These are phyloP conservation scores for Trebouxia sp. DNA, from an alignment of 139 green algal genomes.

Conservation along the genomic window DNA sequence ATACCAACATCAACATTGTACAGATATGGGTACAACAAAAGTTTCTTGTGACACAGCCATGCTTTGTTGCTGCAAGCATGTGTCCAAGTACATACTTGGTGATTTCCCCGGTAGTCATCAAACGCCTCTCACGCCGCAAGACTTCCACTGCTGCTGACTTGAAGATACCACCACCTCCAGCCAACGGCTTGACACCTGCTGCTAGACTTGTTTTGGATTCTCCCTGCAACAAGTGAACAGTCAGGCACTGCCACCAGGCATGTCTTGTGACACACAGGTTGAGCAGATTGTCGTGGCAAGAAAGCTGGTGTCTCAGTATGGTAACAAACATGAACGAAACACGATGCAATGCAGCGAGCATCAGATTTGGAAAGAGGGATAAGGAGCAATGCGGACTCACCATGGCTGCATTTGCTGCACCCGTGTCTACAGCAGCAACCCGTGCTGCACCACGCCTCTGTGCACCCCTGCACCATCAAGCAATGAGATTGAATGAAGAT, in stretches of 20 bases:
- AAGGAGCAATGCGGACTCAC: too few relatives aligned
- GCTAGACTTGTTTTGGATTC: conserved; percentile 34
- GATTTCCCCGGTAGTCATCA: conserved; percentile 78
- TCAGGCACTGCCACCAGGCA: too few relatives aligned
- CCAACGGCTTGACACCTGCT: background rate
- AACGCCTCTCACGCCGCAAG: conserved; percentile 59
- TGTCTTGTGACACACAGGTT: too few relatives aligned
- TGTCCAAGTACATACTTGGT: conserved; percentile 30
- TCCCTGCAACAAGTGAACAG: background rate
- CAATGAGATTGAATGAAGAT: too few relatives aligned
- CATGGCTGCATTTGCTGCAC: conserved; percentile 5
- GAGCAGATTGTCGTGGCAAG: too few relatives aligned
- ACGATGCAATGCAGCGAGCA: too few relatives aligned
- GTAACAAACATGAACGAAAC: too few relatives aligned
- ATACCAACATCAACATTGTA: too few relatives aligned
- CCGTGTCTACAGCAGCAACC: background rate
- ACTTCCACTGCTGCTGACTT: conserved; percentile 81
- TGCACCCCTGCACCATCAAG: background rate
- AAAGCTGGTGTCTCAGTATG: too few relatives aligned
- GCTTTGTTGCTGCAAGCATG: too few relatives aligned
- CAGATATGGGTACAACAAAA: too few relatives aligned
- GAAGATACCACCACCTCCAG: conserved; percentile 74
- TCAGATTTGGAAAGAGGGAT: too few relatives aligned
- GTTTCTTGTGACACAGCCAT: background rate
- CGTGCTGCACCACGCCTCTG: background rate